Conservation (phyloP, 2,329 filamentous ascomycete species). For the Phialocephala sp. region DNA sequence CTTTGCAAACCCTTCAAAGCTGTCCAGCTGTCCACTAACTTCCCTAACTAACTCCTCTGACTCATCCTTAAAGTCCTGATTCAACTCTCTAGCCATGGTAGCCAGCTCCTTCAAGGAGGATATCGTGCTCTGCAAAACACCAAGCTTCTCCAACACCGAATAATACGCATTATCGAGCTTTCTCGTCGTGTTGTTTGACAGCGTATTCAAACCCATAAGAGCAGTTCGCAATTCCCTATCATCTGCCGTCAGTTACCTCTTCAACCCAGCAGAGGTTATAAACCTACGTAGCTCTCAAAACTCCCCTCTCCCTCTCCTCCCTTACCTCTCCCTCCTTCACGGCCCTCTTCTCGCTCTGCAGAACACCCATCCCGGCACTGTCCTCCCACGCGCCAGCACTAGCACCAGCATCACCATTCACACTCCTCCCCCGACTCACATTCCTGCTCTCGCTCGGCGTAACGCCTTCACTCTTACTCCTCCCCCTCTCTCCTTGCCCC, state of each 20-base stretch:
- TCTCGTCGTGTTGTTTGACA: constrained; percentile 66
- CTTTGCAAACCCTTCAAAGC: constrained; percentile 65
- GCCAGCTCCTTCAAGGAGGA: constrained; percentile 70
- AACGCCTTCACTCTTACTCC: constrained; percentile 46
- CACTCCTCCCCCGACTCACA: constrained; percentile 51
- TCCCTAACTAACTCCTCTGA: constrained; percentile 64
- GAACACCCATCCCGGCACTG: constrained; percentile 41
- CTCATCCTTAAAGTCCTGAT: constrained; percentile 64
- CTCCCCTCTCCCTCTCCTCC: constrained; percentile 50
- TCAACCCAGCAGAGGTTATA: neutral
- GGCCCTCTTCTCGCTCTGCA: constrained; percentile 26
- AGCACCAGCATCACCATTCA: constrained; percentile 39
- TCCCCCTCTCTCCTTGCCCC: neutral
- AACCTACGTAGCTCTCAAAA: constrained; percentile 50
- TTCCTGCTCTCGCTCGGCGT: constrained; percentile 52
- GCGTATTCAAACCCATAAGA: constrained; percentile 59
- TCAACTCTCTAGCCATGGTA: constrained; percentile 61
- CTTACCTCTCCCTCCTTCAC: constrained; percentile 48
- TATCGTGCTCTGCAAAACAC: constrained; percentile 67
- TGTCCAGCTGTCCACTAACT: constrained; percentile 57
- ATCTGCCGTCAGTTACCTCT: constrained; percentile 14
- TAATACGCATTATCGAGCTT: constrained; percentile 78
- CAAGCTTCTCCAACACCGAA: constrained; percentile 71
- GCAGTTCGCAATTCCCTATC: constrained; percentile 58
- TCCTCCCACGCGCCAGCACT: constrained; percentile 14